Evolutionary conservation across 192 early-diverging fungal genomes (phyloP).

Genomic region (Umbelopsis isabellina): DNA sequence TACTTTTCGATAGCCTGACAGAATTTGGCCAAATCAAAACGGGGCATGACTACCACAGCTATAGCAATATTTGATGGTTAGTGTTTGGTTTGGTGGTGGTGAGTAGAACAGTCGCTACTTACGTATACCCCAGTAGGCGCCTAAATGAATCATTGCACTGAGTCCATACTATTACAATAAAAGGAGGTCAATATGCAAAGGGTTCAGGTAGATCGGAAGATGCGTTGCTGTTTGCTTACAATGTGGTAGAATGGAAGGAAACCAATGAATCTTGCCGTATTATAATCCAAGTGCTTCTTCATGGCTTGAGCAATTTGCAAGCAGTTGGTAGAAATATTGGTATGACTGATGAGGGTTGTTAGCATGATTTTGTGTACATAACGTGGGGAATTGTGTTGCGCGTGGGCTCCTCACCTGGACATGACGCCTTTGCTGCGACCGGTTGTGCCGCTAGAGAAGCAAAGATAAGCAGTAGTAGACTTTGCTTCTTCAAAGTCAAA

Average conservation of each 20-base stretch:
- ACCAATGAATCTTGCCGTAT: constrained; percentile 38
- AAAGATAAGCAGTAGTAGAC: constrained; percentile 31
- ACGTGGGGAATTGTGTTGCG: background rate
- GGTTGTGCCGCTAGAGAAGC: constrained; percentile 43
- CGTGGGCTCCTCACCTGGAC: constrained; percentile 36
- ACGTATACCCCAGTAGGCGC: constrained; percentile 37
- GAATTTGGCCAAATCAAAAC: constrained; percentile 72
- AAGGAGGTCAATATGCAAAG: background rate
- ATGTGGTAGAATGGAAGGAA: constrained; percentile 81
- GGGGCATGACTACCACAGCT: constrained; percentile 72
- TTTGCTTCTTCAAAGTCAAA: constrained; percentile 33
- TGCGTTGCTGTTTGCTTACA: background rate
- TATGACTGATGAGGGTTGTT: background rate
- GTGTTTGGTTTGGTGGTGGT: no score
- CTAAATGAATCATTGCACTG: constrained; percentile 50
- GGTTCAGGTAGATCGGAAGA: background rate
- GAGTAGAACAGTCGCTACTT: background rate
- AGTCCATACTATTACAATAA: constrained; percentile 49
- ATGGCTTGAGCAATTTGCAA: background rate
- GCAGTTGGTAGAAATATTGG: background rate
- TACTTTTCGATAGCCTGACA: constrained; percentile 69
- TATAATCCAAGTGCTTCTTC: background rate
- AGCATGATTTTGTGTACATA: background rate
- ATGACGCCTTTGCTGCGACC: constrained; percentile 43
- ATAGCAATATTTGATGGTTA: constrained; percentile 24